Conservation (phyloP, 2,329 filamentous ascomycete genomes). For the Pestalotiopsis sp. region DNA sequence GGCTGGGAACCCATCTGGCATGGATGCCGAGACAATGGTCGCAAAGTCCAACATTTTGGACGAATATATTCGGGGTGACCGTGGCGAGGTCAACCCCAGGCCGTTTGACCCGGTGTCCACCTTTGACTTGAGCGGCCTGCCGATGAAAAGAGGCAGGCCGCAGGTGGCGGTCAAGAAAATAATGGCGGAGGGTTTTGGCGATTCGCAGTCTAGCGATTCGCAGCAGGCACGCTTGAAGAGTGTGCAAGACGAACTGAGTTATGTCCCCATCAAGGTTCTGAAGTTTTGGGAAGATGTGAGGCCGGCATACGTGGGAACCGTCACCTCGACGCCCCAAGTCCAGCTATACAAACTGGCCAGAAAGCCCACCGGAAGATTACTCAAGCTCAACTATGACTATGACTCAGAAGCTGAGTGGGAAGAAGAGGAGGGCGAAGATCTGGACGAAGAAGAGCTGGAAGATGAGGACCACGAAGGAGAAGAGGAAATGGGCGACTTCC, state of each 20-base stretch:
- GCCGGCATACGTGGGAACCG: slow-evolving; percentile 72
- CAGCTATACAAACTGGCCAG: slow-evolving; percentile 54
- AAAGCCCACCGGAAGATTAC: slow-evolving; percentile 53
- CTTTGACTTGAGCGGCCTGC: slow-evolving; percentile 45
- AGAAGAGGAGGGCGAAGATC: slow-evolving; percentile 65
- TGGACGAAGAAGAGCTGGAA: slow-evolving; percentile 65
- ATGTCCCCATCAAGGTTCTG: slow-evolving; percentile 64
- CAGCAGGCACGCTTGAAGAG: slow-evolving; percentile 37
- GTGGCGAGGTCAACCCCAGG: slow-evolving; percentile 42
- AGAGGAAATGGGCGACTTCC: slow-evolving; percentile 85
- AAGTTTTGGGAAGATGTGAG: slow-evolving; percentile 66
- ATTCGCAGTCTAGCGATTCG: slow-evolving; percentile 38
- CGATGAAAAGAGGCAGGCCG: slow-evolving; percentile 45
- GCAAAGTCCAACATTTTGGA: slow-evolving; percentile 55
- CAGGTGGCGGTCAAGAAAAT: slow-evolving; percentile 61
- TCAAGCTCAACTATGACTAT: slow-evolving; percentile 76
- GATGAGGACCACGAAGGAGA: slow-evolving; percentile 70
- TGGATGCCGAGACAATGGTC: slow-evolving; percentile 59
- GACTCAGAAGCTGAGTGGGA: slow-evolving; percentile 86
- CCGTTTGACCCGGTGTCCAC: slow-evolving; percentile 47
- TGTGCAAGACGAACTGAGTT: slow-evolving; percentile 37
- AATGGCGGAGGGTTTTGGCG: slow-evolving; percentile 55
- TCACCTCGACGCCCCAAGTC: slow-evolving; percentile 59
- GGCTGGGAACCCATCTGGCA: slow-evolving; percentile 59
- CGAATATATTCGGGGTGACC: slow-evolving; percentile 49